Conservation (phyloP, 2,329 filamentous ascomycete genomes). For the Arthrobotrys sphaeroides region DNA sequence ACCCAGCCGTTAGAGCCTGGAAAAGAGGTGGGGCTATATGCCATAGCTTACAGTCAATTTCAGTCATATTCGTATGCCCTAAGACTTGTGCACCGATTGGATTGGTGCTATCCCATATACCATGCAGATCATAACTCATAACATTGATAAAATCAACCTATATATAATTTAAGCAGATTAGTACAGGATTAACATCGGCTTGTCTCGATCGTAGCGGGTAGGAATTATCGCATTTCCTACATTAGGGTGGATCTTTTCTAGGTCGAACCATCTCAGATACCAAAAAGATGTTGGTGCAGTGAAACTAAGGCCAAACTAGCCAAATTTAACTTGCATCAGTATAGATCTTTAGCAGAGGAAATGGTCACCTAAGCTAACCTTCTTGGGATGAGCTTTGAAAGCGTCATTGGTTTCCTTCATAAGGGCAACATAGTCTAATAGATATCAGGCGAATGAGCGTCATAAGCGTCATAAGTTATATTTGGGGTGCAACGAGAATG, state of each 20-base stretch:
- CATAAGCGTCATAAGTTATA: not conserved
- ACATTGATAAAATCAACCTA: slow-evolving; percentile 44
- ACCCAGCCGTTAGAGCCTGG: slow-evolving; percentile 4
- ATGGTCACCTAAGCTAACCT: slow-evolving; percentile 14
- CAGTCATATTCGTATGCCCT: slow-evolving; percentile 55
- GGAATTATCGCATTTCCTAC: slow-evolving; percentile 16
- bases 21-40: not conserved
- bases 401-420: slow-evolving; percentile 38
- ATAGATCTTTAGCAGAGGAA: not conserved
- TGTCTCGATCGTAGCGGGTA: not conserved
- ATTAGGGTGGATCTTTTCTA: slow-evolving; percentile 38
- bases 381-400: slow-evolving; percentile 38
- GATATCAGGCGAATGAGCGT: not conserved
- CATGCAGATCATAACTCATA: slow-evolving; percentile 54
- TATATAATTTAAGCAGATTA: slow-evolving; percentile 5
- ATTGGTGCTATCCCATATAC: slow-evolving; percentile 43
- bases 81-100: slow-evolving; percentile 34
- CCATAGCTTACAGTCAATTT: slow-evolving; percentile 49
- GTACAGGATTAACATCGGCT: not conserved
- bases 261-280: slow-evolving; percentile 52
- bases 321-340: not conserved
- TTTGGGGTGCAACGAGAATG: not conserved
- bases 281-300: slow-evolving; percentile 52
- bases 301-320: slow-evolving; percentile 41
- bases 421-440: slow-evolving; percentile 34